Conservation (phyloP, 371 early-diverging fungal species). For the Cokeromyces recurvatus region DNA sequence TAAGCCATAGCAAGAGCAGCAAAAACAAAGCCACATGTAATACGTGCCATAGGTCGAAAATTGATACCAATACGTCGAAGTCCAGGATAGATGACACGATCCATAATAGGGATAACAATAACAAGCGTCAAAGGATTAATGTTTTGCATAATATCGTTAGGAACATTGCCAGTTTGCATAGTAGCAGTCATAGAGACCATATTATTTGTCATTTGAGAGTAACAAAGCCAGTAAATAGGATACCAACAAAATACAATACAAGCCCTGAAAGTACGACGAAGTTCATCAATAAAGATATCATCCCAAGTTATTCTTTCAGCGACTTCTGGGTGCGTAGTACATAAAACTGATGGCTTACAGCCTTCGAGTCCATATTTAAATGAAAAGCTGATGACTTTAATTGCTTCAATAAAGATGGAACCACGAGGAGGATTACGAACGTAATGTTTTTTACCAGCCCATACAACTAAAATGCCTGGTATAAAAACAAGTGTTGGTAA, state of each 20-base stretch:
- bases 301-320: conserved; percentile 55
- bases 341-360: conserved; percentile 31
- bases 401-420: conserved; percentile 46
- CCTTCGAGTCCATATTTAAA: conserved; percentile 34
- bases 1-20: conserved; percentile 67
- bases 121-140: conserved; percentile 65
- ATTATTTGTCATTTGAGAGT: conserved; percentile 73
- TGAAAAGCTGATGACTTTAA: conserved; percentile 24
- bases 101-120: conserved; percentile 69
- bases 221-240: conserved; percentile 79
- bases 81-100: conserved; percentile 61
- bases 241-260: conserved; percentile 71
- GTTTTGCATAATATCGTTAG: conserved; percentile 60
- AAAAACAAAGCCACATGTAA: conserved; percentile 65
- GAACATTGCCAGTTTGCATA: conserved; percentile 65
- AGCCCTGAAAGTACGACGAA: conserved; percentile 59
- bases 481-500: conserved; percentile 69
- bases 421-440: conserved; percentile 61
- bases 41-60: conserved; percentile 67
- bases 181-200: conserved; percentile 68
- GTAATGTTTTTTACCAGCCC: conserved; percentile 56
- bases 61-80: conserved; percentile 63
- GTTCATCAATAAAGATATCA: conserved; percentile 68
- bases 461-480: conserved; percentile 55
- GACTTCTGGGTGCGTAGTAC: conserved; percentile 27